Base-by-base conservation (phyloP, 352 stramenopile genomes). In the Globisporangium paddicum region DNA sequence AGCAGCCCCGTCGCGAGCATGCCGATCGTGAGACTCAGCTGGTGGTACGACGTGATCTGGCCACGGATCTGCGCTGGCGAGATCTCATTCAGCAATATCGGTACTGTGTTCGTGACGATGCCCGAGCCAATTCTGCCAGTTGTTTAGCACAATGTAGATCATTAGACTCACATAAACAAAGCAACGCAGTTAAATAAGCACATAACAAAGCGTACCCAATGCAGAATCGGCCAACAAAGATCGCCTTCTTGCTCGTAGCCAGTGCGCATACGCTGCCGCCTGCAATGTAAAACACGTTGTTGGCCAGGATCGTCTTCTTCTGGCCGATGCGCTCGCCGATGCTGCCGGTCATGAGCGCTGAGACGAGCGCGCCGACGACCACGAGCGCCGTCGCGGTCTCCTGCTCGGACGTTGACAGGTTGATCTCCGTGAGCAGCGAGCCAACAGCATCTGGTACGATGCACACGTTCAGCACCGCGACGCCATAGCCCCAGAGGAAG, bases 21-120 rank as follows among this genome's bases (percentile, higher is more conserved):
- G 35, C 88, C 89, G 55, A 96, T 86, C 18, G 89, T 96, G 30
- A 97, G 61, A 62, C 82, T 74, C 19, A 96, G 70, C 58, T 97
- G 88, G 55, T 97, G 89, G 25, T 95, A 74, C 48, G 86, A 90
- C 18, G 86, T 95, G 60, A 97, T 91, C 53, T 83, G 74, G 3
- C 87, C 87, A 14, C 82, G 73, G 28, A 71, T 78, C 10, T 65
- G 55, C 18, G 66, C 63, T 0, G 87, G 81, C 35, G 87, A 83
- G 48, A 96, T 94, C 56, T 96, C 87, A 26, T 83, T 89, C 30
- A 96, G 62, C 40, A 96, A 64, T 32, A 96, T 88, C 6, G 87
- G 85, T 19, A 89, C 82, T 8, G 86, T 90, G 64, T 90, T 91
- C 21, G 80, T 92, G 19, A 89, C 83, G 37, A 96, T 68, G 5